Conservation (phyloP, 108 stramenopile genomes). For the Discostella stelligeroides region DNA sequence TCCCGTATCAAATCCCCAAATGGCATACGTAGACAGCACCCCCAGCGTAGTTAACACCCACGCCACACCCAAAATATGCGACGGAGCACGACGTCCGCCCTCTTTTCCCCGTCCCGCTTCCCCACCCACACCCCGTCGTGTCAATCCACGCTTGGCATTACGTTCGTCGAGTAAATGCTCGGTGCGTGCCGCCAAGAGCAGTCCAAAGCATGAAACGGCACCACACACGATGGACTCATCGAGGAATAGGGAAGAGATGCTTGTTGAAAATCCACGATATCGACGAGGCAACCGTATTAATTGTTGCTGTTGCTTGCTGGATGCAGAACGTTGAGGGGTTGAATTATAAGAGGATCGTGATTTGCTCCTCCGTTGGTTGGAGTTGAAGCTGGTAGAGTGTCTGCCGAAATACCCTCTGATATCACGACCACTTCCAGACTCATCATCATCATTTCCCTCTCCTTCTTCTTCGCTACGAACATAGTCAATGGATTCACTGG, state of each 20-base stretch:
- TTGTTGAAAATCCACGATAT: slow-evolving; percentile 80
- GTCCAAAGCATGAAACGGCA: slow-evolving; percentile 79
- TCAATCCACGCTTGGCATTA: slow-evolving; percentile 64
- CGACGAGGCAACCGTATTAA: slow-evolving; percentile 34
- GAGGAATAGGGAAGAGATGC: slow-evolving; percentile 73
- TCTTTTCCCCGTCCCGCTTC: slow-evolving; percentile 46
- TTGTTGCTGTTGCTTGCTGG: background rate
- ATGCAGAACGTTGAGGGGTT: background rate
- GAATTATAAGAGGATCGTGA: no score
- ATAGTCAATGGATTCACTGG: background rate
- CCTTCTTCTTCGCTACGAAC: background rate
- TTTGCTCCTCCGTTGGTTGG: no score
- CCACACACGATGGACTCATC: slow-evolving; percentile 86
- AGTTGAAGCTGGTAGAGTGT: no score
- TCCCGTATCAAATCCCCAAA: slow-evolving; percentile 71
- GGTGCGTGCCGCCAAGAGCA: slow-evolving; percentile 72
- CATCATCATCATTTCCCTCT: background rate
- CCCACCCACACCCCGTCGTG: slow-evolving; percentile 25
- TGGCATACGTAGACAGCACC: slow-evolving; percentile 60
- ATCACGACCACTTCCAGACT: background rate
- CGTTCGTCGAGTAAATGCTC: slow-evolving; percentile 79
- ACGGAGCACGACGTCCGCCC: slow-evolving; percentile 34
- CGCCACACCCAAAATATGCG: slow-evolving; percentile 58
- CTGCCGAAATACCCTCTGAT: no score
- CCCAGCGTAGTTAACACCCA: slow-evolving; percentile 59